Evolutionary conservation across 331 rosid genomes (phyloP), one percentile per base, ranked within the genome.

Genomic region (Saraca asoca): DNA sequence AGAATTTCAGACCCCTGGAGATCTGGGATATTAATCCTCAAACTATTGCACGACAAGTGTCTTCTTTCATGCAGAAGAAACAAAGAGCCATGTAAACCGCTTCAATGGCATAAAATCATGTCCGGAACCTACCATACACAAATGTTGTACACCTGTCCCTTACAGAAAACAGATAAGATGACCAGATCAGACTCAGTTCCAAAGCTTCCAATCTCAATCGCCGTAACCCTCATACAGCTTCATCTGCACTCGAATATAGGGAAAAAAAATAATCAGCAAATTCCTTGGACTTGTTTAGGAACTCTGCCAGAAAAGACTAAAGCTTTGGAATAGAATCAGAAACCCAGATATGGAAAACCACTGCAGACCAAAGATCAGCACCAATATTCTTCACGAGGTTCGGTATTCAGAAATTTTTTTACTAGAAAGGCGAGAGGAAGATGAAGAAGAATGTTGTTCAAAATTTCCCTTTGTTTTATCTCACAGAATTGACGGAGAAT

Each of bases 391-490:
- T 57, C 71, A 44, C 66, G 61, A 51, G 51, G 56, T 18, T 49
- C 62, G 46, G 60, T 50, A 74, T 66, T 60, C 67, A 59, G 62
- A 51, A 53, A 52, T 4, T 63, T 45, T 57, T 54, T 64, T 7
- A 46, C 58, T 18, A 17, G 48, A 69, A 9, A 12, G 42, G 51
- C 59, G 48, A 35, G 44, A 59, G 65, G 24, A 50, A 12, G 29
- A 53, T 9, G 31, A 24, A 24, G 38, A 19, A 59, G 74, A 71
- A 65, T 59, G 76, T 77, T 71, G 63, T 18, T 35, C 14, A 45
- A 6, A 58, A 76, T 70, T 76, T 53, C 13, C 20, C 49, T 24
- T 38, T n/a, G 51, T 38, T 38, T 38, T 38, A 6, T 9, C 1
- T 5, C 11, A 9, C 24, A 20, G 6, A 58, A 57, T 64, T 55